Evolutionary conservation across 2,329 filamentous ascomycete genomes (phyloP).

Genomic region (Aureobasidium sp.): DNA sequence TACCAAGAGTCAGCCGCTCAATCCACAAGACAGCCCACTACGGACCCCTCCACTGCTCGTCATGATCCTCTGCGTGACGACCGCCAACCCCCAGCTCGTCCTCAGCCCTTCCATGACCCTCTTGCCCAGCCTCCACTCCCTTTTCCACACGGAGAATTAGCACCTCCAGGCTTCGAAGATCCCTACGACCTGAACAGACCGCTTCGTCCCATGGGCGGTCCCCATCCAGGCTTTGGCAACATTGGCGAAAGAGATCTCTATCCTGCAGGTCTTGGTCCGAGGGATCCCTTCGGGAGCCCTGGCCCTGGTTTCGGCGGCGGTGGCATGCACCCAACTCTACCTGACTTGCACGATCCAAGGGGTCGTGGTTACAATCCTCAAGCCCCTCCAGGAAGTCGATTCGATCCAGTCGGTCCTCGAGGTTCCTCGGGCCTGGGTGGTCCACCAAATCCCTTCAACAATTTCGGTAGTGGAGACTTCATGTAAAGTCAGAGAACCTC

Average conservation of each 20-base stretch:
- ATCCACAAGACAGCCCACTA: constrained; percentile 16
- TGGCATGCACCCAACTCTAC: constrained; percentile 95
- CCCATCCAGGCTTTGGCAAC: constrained; percentile 33
- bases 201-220: constrained; percentile 45
- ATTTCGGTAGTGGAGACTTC: constrained; percentile 55
- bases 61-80: constrained; percentile 47
- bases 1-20: constrained; percentile 48
- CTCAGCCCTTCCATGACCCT: constrained; percentile 55
- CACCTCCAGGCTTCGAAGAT: constrained; percentile 87
- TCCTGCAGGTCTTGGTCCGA: constrained; percentile 74
- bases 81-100: constrained; percentile 55
- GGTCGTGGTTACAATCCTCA: constrained; percentile 57
- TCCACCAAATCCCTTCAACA: constrained; percentile 53
- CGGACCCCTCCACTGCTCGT: constrained; percentile 28
- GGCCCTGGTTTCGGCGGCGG: constrained; percentile 52
- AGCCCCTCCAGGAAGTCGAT: constrained; percentile 81
- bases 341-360: constrained; percentile 68
- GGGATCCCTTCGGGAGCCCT: constrained; percentile 56
- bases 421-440: constrained; percentile 43
- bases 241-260: constrained; percentile 85
- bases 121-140: constrained; percentile 56
- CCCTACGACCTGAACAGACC: constrained; percentile 76
- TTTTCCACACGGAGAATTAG: constrained; percentile 64
- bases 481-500: constrained; percentile 33
- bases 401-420: constrained; percentile 77